Base-by-base conservation (phyloP, 305 asterid species). In the Fraxinus latifolia region DNA sequence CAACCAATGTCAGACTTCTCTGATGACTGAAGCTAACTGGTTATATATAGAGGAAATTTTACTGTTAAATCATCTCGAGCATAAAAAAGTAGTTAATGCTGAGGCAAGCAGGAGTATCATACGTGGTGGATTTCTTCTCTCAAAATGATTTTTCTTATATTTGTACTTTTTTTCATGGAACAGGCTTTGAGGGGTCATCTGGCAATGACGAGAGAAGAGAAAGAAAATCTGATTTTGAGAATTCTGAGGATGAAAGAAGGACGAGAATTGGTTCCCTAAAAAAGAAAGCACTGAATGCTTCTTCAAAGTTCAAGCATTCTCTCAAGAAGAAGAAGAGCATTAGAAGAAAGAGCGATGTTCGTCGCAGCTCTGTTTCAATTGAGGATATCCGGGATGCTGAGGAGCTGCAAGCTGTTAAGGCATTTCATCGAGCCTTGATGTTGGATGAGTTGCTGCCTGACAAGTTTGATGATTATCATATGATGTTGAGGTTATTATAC, bases 351-450 rank as follows among this genome's bases (percentile, higher is more conserved):
- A 87, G 85, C 74, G 88, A 87, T 74, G 88, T 81, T 15, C 83
- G 89, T 76, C 82, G 81, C 15, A 87, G 86, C 79, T 84, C 89
- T 9, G 88, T 87, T 76, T 87, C 88, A 17, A 95, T 95, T 77
- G 99, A 95, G 86, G 99, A 95, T 86, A 93, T 95, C 80, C 92
- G 99, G 65, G 98, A 95, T 86, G 95, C 93, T 7, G 98, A 87
- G 87, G 99, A 95, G 85, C 91, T 92, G 79, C 95, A 88, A 84
- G 93, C 93, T 80, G 99, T 95, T 44, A 98, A 95, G 86, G 90
- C 92, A 79, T 95, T 95, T 86, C 89, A 97, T 68, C 98, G 92
- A 83, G 91, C 95, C 74, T 84, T 95, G 90, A 85, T 95, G 81
- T 83, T 93, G 90, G 99, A 95, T 84, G 99, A 95, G 86, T 82